These are phyloP conservation scores for Metschnikowia chrysomelidarum DNA, from an alignment of 805 yeast genomes.

Conservation along the genomic window DNA sequence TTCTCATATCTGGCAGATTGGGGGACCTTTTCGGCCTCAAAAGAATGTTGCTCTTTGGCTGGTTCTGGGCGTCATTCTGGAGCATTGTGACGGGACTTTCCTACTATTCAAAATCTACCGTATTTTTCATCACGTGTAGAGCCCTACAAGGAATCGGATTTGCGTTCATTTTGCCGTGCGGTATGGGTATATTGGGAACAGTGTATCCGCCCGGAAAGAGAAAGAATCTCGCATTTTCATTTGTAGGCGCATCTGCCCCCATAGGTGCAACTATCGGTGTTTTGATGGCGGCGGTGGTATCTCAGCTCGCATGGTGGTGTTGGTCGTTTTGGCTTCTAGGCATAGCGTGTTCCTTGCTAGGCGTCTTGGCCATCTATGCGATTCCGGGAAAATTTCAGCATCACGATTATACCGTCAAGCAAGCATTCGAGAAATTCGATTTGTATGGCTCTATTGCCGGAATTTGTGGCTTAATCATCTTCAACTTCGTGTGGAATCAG, in stretches of 20 bases:
- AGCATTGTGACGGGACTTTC: conserved; percentile 59
- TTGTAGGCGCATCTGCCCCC: conserved; percentile 62
- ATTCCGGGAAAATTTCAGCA: conserved; percentile 33
- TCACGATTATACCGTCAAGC: conserved; percentile 14
- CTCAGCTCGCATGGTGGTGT: conserved; percentile 53
- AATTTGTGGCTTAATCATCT: conserved; percentile 55
- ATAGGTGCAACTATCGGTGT: conserved; percentile 59
- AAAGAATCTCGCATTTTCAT: conserved; percentile 54
- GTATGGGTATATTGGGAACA: conserved; percentile 52
- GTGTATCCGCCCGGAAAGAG: conserved; percentile 42
- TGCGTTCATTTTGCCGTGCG: conserved; percentile 58
- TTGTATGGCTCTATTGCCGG: conserved; percentile 53
- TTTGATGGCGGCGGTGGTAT: conserved; percentile 48
- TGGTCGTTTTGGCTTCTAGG: conserved; percentile 55
- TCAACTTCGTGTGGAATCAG: conserved; percentile 73
- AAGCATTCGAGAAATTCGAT: conserved; percentile 18
- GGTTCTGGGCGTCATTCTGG: conserved; percentile 56
- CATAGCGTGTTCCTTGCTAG: conserved; percentile 35
- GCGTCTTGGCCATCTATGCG: conserved; percentile 30
- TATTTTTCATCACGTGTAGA: conserved; percentile 51
- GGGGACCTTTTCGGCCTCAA: conserved; percentile 74
- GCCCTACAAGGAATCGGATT: conserved; percentile 67
- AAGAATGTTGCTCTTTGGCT: conserved; percentile 52
- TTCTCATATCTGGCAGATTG: conserved; percentile 62
- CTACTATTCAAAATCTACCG: conserved; percentile 45